Evolutionary conservation across 345 rosid species (phyloP).

Genomic region (Reutealis trisperma): DNA sequence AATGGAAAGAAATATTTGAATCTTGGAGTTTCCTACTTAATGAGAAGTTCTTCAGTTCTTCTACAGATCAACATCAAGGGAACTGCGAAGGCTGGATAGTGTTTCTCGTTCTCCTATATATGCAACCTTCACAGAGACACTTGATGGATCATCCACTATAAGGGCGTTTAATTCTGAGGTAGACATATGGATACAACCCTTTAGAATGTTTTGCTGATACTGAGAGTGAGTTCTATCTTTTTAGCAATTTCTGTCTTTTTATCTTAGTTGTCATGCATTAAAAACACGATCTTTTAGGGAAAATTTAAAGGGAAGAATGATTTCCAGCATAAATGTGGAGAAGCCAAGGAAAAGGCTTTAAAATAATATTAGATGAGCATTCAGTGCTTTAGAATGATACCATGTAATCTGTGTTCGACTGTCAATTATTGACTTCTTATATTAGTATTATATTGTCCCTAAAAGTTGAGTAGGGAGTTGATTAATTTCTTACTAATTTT

Average conservation of each 20-base stretch:
- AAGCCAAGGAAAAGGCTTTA: not conserved
- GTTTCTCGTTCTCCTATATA: constrained; percentile 94
- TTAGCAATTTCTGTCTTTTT: not conserved
- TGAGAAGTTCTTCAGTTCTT: constrained; percentile 62
- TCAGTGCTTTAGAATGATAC: not conserved
- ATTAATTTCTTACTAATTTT: not conserved
- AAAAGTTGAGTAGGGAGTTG: not conserved
- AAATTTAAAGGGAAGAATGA: not conserved
- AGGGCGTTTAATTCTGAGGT: constrained; percentile 88
- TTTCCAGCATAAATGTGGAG: not conserved
- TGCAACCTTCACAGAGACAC: constrained; percentile 83
- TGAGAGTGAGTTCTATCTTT: not conserved
- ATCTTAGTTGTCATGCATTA: not conserved
- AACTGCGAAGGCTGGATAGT: constrained; percentile 86
- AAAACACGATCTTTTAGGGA: not conserved
- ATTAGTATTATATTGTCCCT: not conserved
- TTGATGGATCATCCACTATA: constrained; percentile 89
- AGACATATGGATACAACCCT: constrained; percentile 15
- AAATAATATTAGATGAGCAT: not conserved
- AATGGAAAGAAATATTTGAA: not conserved
- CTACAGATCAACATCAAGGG: constrained; percentile 97
- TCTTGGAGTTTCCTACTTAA: constrained; percentile 16
- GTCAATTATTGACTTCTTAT: not conserved
- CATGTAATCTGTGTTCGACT: not conserved
- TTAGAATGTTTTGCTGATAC: not conserved